A percentile compares a stretch with the other conserved stretches of the same genome.
Conservation (phyloP, 305 asterid species). For the Fraxinus sp. region DNA sequence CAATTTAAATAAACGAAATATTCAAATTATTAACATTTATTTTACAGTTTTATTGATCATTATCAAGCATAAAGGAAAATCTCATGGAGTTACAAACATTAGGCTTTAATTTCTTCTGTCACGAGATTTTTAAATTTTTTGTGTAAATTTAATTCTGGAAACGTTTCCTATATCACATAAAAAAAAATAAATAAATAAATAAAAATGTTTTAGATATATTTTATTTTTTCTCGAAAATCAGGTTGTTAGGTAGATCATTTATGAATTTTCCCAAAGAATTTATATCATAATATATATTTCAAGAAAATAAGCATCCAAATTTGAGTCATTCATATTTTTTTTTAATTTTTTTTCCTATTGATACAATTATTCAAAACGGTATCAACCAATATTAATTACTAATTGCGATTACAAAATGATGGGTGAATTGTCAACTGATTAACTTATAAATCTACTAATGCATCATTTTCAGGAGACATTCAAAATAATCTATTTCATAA, state of each 20-base stretch:
- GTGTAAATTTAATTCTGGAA: neutral
- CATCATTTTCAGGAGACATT: conserved; percentile 38
- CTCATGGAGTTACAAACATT: neutral
- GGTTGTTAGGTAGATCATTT: neutral
- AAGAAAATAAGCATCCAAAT: neutral
- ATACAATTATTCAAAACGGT: neutral
- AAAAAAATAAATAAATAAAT: too few species aligned
- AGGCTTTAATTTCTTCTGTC: neutral
- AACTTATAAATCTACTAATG: conserved; percentile 33
- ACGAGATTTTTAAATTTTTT: neutral
- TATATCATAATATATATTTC: neutral
- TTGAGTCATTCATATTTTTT: neutral
- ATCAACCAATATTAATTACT: neutral
- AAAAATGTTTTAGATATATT: neutral
- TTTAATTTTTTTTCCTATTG: neutral
- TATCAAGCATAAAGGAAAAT: neutral
- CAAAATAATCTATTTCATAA: conserved; percentile 34
- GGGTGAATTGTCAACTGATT: conserved; percentile 30
- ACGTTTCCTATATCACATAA: neutral
- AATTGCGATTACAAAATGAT: neutral
- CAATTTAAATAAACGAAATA: neutral
- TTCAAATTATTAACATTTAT: neutral
- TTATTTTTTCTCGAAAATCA: neutral
- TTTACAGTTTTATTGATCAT: neutral
- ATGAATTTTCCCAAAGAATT: neutral